phyloP scores from a whole-genome alignment of 2,329 filamentous ascomycete genomes.

The Cercospora zeina region DNA sequence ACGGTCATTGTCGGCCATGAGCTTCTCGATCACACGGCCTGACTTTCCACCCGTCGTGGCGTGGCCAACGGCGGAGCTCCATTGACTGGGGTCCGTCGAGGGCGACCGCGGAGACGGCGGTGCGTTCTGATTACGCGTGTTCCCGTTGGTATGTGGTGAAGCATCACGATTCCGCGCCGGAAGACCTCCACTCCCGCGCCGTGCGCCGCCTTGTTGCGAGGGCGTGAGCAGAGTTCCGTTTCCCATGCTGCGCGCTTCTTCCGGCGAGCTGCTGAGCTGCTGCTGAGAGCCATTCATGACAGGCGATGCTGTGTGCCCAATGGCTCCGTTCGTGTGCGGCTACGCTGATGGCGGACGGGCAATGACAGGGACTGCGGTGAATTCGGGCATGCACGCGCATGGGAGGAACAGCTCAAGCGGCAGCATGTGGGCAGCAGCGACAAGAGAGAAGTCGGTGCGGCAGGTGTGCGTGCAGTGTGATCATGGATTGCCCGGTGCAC shows the following conservation, averaged over 20 bases:
- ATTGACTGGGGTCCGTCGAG: constrained; percentile 39
- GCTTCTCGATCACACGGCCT: constrained; percentile 74
- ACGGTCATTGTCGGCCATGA: constrained; percentile 77
- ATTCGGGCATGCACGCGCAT: constrained; percentile 6
- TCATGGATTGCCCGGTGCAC: neutral
- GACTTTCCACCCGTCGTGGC: constrained; percentile 65
- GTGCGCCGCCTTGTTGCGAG: constrained; percentile 23
- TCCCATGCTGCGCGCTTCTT: constrained; percentile 7
- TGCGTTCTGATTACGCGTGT: constrained; percentile 12
- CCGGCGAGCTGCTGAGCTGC: constrained; percentile 14
- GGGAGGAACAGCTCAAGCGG: constrained; percentile 5
- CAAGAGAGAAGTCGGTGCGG: neutral
- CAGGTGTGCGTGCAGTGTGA: neutral
- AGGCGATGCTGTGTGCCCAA: constrained; percentile 1
- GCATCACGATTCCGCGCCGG: constrained; percentile 17
- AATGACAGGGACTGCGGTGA: constrained; percentile 2
- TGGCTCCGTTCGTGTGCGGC: neutral
- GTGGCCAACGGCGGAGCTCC: constrained; percentile 69
- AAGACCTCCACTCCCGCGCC: constrained; percentile 19
- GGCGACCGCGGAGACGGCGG: constrained; percentile 25
- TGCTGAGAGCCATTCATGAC: constrained; percentile 25
- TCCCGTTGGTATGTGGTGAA: constrained; percentile 21
- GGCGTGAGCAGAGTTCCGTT: constrained; percentile 25
- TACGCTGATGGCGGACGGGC: neutral
- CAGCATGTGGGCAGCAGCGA: constrained; percentile 3